A percentile compares a stretch with the other conserved stretches of the same genome.
Evolutionary conservation across 139 green algal genomes (phyloP).

Genomic region (Asterochloris erici): DNA sequence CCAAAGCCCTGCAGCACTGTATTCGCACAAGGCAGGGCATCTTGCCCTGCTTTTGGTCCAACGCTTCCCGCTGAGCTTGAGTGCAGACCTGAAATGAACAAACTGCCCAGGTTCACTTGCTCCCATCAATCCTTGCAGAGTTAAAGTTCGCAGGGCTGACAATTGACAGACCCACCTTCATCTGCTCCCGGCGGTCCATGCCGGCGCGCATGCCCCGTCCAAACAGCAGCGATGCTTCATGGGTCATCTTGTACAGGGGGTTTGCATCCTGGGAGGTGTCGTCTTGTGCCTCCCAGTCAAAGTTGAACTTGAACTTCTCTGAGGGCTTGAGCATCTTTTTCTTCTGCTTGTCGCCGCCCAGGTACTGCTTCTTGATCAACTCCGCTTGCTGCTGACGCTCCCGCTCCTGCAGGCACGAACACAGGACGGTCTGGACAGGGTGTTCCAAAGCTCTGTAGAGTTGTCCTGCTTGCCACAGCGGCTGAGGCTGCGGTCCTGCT

Average conservation of each 20-base stretch:
- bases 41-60: too few species aligned
- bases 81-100: too few species aligned
- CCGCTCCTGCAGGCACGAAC: slow-evolving; percentile 36
- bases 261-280: slow-evolving; percentile 93
- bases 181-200: slow-evolving; percentile 93
- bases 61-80: too few species aligned
- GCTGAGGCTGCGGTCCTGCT: background rate
- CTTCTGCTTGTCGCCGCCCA: slow-evolving; percentile 76
- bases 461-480: background rate
- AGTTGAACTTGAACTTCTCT: slow-evolving; percentile 95
- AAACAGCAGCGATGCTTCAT: slow-evolving; percentile 92
- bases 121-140: too few species aligned
- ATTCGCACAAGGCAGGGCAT: too few species aligned
- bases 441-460: too few species aligned
- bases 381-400: slow-evolving; percentile 86
- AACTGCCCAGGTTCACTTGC: too few species aligned
- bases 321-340: slow-evolving; percentile 73
- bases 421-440: too few species aligned
- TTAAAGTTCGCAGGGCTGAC: too few species aligned
- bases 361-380: slow-evolving; percentile 90
- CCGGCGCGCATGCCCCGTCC: slow-evolving; percentile 88
- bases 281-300: slow-evolving; percentile 95
- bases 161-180: slow-evolving; percentile 50
- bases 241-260: slow-evolving; percentile 84
- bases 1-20: too few species aligned